phyloP scores from a whole-genome alignment of 768 basidiomycete species.

The Suillus plorans region DNA sequence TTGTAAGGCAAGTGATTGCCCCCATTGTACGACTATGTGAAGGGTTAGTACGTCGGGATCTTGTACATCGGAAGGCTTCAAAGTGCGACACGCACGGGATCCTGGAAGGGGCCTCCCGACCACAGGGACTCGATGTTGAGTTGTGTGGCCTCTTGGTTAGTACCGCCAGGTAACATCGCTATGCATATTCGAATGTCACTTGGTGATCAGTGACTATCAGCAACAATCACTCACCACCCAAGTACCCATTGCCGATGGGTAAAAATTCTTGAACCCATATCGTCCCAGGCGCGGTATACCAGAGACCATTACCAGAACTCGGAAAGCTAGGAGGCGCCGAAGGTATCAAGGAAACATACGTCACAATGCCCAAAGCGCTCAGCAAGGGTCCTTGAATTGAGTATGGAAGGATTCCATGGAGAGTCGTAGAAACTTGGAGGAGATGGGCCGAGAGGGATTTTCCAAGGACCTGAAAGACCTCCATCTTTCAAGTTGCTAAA shows the following conservation, averaged over 20 bases:
- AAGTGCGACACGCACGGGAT: constrained; percentile 43
- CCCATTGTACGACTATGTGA: constrained; percentile 60
- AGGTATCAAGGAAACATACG: constrained; percentile 16
- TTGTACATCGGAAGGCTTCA: background rate
- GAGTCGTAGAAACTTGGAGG: constrained; percentile 10
- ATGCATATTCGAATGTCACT: background rate
- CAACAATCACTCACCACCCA: constrained; percentile 46
- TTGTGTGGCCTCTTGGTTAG: constrained; percentile 56
- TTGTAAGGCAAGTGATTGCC: constrained; percentile 59
- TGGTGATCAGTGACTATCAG: background rate
- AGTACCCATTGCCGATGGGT: constrained; percentile 73
- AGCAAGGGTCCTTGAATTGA: constrained; percentile 17
- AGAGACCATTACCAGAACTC: constrained; percentile 69
- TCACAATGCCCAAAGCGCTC: constrained; percentile 20
- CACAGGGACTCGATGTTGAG: constrained; percentile 78
- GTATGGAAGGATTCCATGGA: constrained; percentile 20
- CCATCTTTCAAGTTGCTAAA: constrained; percentile 21
- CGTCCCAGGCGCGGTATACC: constrained; percentile 56
- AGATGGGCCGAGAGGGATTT: constrained; percentile 17
- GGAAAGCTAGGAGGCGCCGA: constrained; percentile 54
- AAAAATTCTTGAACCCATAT: constrained; percentile 62
- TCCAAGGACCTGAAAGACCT: constrained; percentile 20
- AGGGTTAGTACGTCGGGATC: background rate
- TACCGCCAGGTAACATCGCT: constrained; percentile 71
- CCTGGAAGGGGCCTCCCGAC: constrained; percentile 71